These are phyloP conservation scores for Thalia dealbata DNA, from an alignment of 176 grass and related monocot species.

Conservation along the genomic window DNA sequence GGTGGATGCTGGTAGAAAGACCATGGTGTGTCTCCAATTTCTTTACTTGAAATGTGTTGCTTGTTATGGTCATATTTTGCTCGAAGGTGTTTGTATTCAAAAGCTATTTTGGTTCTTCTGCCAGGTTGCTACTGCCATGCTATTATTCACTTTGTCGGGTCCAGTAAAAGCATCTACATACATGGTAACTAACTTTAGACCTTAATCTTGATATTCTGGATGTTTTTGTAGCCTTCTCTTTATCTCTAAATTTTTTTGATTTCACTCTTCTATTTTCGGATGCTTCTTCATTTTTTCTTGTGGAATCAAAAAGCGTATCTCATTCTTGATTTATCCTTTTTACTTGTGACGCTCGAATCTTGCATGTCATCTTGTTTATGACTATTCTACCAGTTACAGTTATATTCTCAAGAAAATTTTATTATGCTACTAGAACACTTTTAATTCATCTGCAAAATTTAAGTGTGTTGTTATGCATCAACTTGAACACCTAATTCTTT, in stretches of 20 bases:
- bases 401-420: too few relatives aligned
- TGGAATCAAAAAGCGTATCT: background rate
- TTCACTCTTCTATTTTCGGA: background rate
- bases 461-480: too few relatives aligned
- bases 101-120: slow-evolving; percentile 4
- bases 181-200: slow-evolving; percentile 32
- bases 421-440: too few relatives aligned
- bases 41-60: background rate
- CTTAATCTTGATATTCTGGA: background rate
- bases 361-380: background rate
- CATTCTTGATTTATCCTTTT: background rate
- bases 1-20: slow-evolving; percentile 66
- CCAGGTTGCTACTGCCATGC: slow-evolving; percentile 74
- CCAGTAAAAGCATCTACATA: slow-evolving; percentile 89
- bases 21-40: slow-evolving; percentile 48
- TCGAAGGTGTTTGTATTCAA: background rate
- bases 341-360: background rate
- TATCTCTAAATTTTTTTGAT: background rate
- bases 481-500: background rate
- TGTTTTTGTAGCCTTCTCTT: background rate
- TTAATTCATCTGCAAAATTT: too few relatives aligned
- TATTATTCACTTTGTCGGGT: slow-evolving; percentile 77
- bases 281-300: background rate
- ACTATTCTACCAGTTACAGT: background rate
- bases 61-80: background rate